These are phyloP conservation scores for Ceratocystis smalleyi DNA, from an alignment of 2,329 filamentous ascomycete genomes.

Conservation along the genomic window DNA sequence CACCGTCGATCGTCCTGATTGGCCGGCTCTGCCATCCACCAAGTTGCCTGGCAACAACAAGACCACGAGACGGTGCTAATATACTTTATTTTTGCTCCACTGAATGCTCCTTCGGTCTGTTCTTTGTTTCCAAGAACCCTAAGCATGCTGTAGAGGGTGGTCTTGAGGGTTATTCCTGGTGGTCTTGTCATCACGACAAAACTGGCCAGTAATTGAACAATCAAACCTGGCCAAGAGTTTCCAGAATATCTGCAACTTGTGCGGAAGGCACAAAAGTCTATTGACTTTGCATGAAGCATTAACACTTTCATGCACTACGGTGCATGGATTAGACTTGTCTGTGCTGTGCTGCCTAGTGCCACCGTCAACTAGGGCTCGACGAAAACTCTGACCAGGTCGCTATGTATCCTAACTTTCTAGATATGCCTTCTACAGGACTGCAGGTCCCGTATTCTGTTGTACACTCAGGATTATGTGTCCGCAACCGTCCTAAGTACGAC, in stretches of 20 bases:
- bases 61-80: neutral
- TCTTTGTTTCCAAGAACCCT: neutral
- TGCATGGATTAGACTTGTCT: neutral
- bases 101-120: neutral
- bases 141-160: neutral
- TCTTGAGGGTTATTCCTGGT: neutral
- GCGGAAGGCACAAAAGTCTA: neutral
- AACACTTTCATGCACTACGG: neutral
- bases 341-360: neutral
- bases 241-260: neutral
- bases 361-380: too few relatives aligned
- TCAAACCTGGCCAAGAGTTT: neutral
- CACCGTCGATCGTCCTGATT: neutral
- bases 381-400: too few relatives aligned
- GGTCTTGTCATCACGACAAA: too few relatives aligned
- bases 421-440: neutral
- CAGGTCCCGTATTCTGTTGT: neutral
- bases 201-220: neutral
- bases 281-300: neutral
- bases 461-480: neutral
- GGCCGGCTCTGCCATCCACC: neutral
- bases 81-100: neutral
- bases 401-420: too few relatives aligned
- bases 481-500: neutral
- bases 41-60: slow-evolving; percentile 7